Conservation (phyloP, 257 asterid genomes). For the Coffea eugenioides region DNA sequence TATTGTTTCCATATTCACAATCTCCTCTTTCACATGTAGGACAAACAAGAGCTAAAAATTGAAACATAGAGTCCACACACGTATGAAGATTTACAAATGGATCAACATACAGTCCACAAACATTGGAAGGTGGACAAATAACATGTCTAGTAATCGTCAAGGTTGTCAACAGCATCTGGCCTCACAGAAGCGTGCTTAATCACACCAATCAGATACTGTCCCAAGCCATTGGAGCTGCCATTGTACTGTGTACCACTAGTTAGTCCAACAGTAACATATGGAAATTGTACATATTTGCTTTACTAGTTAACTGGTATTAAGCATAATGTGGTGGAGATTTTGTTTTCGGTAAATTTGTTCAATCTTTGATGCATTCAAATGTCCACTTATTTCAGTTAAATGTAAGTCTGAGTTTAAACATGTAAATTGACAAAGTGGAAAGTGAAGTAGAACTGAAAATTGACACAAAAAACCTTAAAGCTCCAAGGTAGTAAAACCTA, state of each 20-base stretch:
- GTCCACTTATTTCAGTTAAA: not conserved
- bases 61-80: not conserved
- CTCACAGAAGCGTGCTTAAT: not conserved
- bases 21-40: not conserved
- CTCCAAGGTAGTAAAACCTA: not conserved
- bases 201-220: not conserved
- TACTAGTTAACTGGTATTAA: not conserved
- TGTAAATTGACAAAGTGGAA: not conserved
- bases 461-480: not conserved
- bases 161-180: not conserved
- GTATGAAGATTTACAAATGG: not conserved
- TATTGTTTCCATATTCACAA: not conserved
- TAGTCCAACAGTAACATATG: not conserved
- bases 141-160: not conserved
- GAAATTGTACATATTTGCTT: not conserved
- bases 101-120: too few relatives aligned
- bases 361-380: not conserved
- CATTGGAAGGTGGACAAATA: not conserved
- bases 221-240: constrained; percentile 16
- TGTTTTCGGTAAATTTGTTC: not conserved
- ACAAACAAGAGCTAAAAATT: not conserved
- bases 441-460: not conserved
- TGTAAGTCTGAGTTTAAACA: not conserved
- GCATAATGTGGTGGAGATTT: not conserved
- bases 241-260: not conserved